phyloP scores from a whole-genome alignment of 169 alveolate genomes.

The Plasmodium berghei region DNA sequence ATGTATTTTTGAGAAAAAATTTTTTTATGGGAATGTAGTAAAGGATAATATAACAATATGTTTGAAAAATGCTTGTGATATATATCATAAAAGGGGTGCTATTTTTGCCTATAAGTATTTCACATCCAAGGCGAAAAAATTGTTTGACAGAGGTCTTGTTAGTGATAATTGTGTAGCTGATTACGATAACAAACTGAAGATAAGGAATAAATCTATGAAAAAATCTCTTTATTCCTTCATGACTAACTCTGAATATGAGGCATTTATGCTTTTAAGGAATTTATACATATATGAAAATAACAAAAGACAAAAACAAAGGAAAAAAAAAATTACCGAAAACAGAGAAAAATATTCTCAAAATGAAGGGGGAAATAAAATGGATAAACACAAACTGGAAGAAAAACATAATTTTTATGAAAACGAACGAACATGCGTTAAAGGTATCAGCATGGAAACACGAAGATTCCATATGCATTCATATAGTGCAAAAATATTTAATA shows the following conservation, averaged over 20 bases:
- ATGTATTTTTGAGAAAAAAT: constrained; percentile 61
- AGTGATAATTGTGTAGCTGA: neutral
- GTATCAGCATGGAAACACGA: constrained; percentile 72
- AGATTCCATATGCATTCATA: constrained; percentile 76
- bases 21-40: constrained; percentile 45
- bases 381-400: neutral
- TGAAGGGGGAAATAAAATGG: constrained; percentile 4
- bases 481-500: constrained; percentile 72
- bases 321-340: neutral
- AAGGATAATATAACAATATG: constrained; percentile 61
- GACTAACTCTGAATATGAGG: constrained; percentile 77
- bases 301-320: neutral
- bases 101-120: constrained; percentile 65
- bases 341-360: neutral
- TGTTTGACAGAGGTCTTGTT: neutral
- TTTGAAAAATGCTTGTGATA: constrained; percentile 54
- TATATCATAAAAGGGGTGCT: constrained; percentile 57
- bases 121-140: constrained; percentile 32
- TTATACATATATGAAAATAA: constrained; percentile 52
- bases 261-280: constrained; percentile 64
- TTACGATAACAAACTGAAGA: neutral
- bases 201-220: neutral
- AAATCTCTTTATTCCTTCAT: constrained; percentile 56
- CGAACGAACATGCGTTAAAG: constrained; percentile 62
- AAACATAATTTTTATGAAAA: constrained; percentile 61